These are phyloP conservation scores for Tuber microsphaerosporum DNA, from an alignment of 495 filamentous ascomycete genomes.

Conservation along the genomic window DNA sequence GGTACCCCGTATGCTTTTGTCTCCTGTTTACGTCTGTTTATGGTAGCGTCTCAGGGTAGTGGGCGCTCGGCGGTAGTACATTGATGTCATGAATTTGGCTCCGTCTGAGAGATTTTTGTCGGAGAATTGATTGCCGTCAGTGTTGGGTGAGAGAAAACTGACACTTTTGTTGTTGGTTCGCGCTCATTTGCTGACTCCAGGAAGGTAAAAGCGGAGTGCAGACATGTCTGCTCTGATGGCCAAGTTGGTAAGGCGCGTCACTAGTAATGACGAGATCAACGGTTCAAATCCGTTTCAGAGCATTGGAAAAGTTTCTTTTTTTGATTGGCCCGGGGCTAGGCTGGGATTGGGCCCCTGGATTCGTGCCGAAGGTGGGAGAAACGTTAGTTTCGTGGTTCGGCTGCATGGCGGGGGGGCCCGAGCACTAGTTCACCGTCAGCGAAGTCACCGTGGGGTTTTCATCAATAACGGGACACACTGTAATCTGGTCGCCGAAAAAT, in stretches of 20 bases:
- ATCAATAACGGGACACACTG: not conserved
- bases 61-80: not conserved
- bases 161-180: too few relatives aligned
- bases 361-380: too few relatives aligned
- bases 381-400: too few relatives aligned
- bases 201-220: not conserved
- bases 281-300: conserved; percentile 34
- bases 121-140: not conserved
- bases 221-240: conserved; percentile 9
- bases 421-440: not conserved
- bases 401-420: too few relatives aligned
- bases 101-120: too few relatives aligned
- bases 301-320: conserved; percentile 10
- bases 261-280: conserved; percentile 31
- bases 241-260: conserved; percentile 12
- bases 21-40: too few relatives aligned
- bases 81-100: not conserved
- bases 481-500: not conserved
- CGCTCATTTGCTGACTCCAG: not conserved
- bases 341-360: not conserved
- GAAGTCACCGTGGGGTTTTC: not conserved
- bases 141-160: too few relatives aligned
- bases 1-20: too few relatives aligned
- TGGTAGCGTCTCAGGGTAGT: too few relatives aligned
- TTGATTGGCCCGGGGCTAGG: not conserved